These are phyloP conservation scores for Colletotrichum cuscutae DNA, from an alignment of 2,329 filamentous ascomycete genomes.

Conservation along the genomic window DNA sequence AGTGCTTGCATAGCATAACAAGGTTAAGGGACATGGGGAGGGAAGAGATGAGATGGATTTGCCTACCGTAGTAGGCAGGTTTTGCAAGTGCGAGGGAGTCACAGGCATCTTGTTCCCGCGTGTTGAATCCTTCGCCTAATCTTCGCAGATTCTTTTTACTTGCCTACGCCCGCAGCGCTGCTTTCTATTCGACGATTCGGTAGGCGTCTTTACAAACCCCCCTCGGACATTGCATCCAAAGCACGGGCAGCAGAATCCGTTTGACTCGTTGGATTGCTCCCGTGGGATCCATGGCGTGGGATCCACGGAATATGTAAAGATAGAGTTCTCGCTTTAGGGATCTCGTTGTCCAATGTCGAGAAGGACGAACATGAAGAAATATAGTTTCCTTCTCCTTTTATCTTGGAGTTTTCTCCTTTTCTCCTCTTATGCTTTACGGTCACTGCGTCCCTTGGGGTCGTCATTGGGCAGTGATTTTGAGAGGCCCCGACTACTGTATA, in stretches of 20 bases:
- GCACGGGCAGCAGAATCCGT: background rate
- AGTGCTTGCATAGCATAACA: background rate
- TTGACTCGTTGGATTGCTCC: background rate
- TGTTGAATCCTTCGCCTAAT: background rate
- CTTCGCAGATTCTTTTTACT: background rate
- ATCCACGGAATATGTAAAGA: background rate
- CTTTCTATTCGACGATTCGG: background rate
- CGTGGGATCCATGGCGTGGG: background rate
- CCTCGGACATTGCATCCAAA: background rate
- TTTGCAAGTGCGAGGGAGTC: background rate
- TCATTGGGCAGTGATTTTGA: background rate
- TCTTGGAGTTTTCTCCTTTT: background rate
- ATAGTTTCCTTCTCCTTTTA: too few relatives aligned
- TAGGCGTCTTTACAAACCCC: background rate
- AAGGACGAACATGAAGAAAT: background rate
- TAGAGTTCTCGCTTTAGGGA: background rate
- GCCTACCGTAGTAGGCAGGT: background rate
- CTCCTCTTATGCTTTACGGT: background rate
- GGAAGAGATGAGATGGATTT: background rate
- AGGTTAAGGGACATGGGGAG: background rate
- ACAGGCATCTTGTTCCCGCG: too few relatives aligned
- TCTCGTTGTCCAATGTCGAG: background rate
- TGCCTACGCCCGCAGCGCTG: background rate
- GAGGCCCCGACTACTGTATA: background rate
- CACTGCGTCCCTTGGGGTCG: background rate